These are phyloP conservation scores for Helicocarpus griseus DNA, from an alignment of 2,329 filamentous ascomycete species.

Conservation along the genomic window DNA sequence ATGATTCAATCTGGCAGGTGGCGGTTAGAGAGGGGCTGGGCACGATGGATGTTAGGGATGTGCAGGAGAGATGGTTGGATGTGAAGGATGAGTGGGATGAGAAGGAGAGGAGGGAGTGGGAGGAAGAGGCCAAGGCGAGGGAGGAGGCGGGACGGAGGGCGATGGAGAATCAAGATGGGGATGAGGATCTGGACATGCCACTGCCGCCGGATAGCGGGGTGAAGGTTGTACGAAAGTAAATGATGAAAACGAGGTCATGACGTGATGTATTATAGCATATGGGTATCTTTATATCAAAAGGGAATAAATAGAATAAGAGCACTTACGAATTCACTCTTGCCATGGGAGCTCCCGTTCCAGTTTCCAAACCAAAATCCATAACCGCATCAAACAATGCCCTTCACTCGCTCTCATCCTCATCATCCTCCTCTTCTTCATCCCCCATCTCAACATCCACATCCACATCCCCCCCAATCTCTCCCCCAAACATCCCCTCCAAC, in stretches of 20 bases:
- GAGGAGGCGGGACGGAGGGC: conserved; percentile 25
- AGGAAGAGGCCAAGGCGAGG: conserved; percentile 57
- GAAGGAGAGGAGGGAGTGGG: conserved; percentile 62
- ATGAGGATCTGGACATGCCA: conserved; percentile 24
- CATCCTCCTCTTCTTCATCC: conserved; percentile 38
- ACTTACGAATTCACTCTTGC: not conserved
- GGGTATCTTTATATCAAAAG: not conserved
- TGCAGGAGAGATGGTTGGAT: conserved; percentile 95
- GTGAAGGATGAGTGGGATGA: conserved; percentile 79
- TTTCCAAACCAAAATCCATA: conserved; percentile 8
- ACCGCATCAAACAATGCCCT: conserved; percentile 27
- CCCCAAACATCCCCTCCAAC: conserved; percentile 20
- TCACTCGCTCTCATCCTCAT: conserved; percentile 40
- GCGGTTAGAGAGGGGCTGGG: conserved; percentile 67
- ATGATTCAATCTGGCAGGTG: conserved; percentile 95
- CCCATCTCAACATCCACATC: conserved; percentile 38
- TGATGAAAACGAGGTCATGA: conserved; percentile 9
- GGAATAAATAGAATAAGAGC: not conserved
- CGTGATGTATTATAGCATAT: not conserved
- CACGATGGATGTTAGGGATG: conserved; percentile 72
- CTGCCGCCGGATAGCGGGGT: conserved; percentile 55
- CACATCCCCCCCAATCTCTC: conserved; percentile 16
- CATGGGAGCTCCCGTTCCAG: not conserved
- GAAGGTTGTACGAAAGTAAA: conserved; percentile 56
- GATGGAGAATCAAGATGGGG: conserved; percentile 24